phyloP scores from a whole-genome alignment of 2,329 filamentous ascomycete genomes.

The Lasiodiplodia sp. region DNA sequence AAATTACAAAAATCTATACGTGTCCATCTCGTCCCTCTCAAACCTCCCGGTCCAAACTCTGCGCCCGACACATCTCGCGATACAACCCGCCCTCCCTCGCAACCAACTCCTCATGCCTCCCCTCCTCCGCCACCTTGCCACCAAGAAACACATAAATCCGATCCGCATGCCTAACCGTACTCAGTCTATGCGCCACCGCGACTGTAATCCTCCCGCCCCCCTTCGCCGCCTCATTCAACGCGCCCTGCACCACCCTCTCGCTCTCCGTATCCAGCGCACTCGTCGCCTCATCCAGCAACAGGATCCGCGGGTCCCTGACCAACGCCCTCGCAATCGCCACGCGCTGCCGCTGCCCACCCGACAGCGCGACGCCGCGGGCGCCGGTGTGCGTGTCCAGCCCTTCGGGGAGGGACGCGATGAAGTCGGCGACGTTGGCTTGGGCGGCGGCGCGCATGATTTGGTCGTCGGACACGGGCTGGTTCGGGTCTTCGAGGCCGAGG shows the following conservation, averaged over 20 bases:
- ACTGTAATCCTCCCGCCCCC: constrained; percentile 50
- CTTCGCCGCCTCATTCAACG: constrained; percentile 64
- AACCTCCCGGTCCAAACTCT: constrained; percentile 47
- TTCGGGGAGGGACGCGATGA: constrained; percentile 60
- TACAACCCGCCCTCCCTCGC: constrained; percentile 47
- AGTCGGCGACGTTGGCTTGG: constrained; percentile 62
- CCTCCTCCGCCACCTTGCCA: constrained; percentile 48
- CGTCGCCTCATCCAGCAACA: constrained; percentile 68
- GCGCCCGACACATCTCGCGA: constrained; percentile 54
- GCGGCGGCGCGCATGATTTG: constrained; percentile 56
- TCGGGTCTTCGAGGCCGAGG: constrained; percentile 50
- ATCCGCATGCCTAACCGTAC: constrained; percentile 48
- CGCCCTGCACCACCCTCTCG: constrained; percentile 71
- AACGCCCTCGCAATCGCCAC: constrained; percentile 64
- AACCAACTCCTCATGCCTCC: constrained; percentile 51
- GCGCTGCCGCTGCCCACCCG: constrained; percentile 64
- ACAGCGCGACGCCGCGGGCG: constrained; percentile 57
- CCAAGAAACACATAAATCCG: constrained; percentile 51
- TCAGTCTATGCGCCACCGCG: constrained; percentile 51
- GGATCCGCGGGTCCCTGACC: constrained; percentile 58
- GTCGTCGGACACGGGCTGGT: constrained; percentile 46
- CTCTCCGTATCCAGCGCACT: constrained; percentile 69
- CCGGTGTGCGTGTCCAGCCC: constrained; percentile 59
- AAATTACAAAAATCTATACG: neutral
- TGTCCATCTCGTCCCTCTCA: neutral